Evolutionary conservation across 192 early-diverging fungal genomes (phyloP).

Genomic region (Coemansia sp.): DNA sequence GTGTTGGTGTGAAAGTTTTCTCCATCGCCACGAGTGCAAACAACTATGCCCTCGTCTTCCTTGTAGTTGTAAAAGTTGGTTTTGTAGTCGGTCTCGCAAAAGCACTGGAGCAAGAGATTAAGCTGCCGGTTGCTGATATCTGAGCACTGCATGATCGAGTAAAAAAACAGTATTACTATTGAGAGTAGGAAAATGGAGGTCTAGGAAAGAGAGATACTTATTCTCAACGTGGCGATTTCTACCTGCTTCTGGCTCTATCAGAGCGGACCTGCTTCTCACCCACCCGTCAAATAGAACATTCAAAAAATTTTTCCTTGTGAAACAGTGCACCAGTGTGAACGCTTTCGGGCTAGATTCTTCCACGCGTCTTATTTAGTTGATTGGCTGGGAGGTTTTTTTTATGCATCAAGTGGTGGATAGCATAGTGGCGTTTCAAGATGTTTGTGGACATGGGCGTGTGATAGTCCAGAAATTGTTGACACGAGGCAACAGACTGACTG

Average conservation of each 20-base stretch:
- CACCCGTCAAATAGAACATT: not conserved
- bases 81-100: constrained; percentile 51
- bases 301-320: not conserved
- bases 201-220: not conserved
- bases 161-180: not conserved
- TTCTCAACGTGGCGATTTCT: not conserved
- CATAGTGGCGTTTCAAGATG: not conserved
- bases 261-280: not conserved
- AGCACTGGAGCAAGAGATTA: constrained; percentile 46
- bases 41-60: constrained; percentile 19
- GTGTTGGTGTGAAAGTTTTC: constrained; percentile 23
- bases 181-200: not conserved
- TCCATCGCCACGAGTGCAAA: constrained; percentile 47
- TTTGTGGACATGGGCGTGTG: not conserved
- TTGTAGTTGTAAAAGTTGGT: constrained; percentile 43
- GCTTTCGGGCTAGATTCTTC: constrained; percentile 1
- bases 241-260: not conserved
- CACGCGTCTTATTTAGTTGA: not conserved
- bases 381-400: not conserved
- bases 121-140: constrained; percentile 50
- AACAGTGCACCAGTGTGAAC: not conserved
- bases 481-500: not conserved
- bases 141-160: constrained; percentile 30
- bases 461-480: not conserved
- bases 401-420: not conserved